phyloP scores from a whole-genome alignment of 1,284 basidiomycete genomes.

The Pseudozyma tsukubaensis region DNA sequence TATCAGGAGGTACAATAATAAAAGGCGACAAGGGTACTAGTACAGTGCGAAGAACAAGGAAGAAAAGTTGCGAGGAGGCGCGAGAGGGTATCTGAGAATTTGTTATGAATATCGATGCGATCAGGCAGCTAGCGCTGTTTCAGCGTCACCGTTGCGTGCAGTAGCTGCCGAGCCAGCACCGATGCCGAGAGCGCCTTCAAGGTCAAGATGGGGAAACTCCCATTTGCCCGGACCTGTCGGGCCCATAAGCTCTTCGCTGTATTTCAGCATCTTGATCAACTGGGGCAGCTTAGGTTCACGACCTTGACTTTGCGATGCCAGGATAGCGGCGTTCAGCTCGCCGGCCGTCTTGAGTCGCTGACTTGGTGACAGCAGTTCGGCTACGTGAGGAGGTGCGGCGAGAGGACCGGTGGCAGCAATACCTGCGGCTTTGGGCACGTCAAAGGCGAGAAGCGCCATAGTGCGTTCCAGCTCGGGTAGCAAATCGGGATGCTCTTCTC shows the following conservation, averaged over 20 bases:
- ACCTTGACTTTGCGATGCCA: slow-evolving; percentile 89
- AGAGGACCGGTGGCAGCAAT: slow-evolving; percentile 35
- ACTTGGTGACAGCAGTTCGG: slow-evolving; percentile 80
- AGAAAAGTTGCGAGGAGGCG: neutral
- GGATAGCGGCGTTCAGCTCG: slow-evolving; percentile 92
- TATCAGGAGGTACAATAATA: slow-evolving; percentile 12
- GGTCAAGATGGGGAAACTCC: slow-evolving; percentile 58
- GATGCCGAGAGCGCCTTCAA: slow-evolving; percentile 44
- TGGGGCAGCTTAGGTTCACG: slow-evolving; percentile 89
- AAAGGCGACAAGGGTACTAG: neutral
- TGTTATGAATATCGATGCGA: neutral
- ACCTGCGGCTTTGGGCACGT: slow-evolving; percentile 66
- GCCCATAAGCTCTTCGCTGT: slow-evolving; percentile 85
- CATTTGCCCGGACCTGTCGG: slow-evolving; percentile 70
- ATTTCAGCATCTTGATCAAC: slow-evolving; percentile 84
- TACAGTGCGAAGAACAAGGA: slow-evolving; percentile 8
- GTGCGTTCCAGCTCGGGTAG: slow-evolving; percentile 90
- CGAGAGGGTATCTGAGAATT: neutral
- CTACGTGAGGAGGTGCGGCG: slow-evolving; percentile 75
- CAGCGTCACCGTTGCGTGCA: slow-evolving; percentile 14
- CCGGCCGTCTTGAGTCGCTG: slow-evolving; percentile 89
- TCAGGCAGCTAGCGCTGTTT: slow-evolving; percentile 22
- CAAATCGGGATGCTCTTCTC: slow-evolving; percentile 93
- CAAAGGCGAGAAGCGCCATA: slow-evolving; percentile 94
- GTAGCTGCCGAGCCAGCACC: slow-evolving; percentile 7